A percentile compares a stretch with the other conserved stretches of the same genome.
Evolutionary conservation across 1,284 basidiomycete genomes (phyloP).

Genomic region (Thelephora terrestris): DNA sequence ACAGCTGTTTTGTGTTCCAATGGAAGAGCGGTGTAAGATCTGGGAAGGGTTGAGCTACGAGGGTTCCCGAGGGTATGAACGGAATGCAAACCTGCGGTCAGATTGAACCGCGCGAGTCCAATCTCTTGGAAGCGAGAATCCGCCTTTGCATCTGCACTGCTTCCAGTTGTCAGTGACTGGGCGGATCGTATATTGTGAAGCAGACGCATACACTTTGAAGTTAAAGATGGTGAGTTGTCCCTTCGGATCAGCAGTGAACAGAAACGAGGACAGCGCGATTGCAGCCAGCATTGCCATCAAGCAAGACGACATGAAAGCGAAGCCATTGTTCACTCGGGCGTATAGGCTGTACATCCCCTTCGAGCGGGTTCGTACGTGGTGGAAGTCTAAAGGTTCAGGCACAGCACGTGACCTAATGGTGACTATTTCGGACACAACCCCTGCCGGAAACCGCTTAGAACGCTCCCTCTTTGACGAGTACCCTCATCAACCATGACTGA

Average conservation of each 20-base stretch:
- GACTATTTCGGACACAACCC: background rate
- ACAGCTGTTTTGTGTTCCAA: constrained; percentile 94
- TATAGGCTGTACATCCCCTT: constrained; percentile 54
- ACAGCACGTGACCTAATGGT: background rate
- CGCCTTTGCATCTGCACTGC: background rate
- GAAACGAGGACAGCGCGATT: constrained; percentile 60
- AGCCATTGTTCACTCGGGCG: constrained; percentile 62
- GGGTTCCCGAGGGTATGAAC: constrained; percentile 3
- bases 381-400: background rate
- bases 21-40: constrained; percentile 78
- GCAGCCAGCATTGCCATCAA: constrained; percentile 66
- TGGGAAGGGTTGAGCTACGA: constrained; percentile 18
- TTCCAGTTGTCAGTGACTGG: too few relatives aligned
- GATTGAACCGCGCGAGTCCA: constrained; percentile 27
- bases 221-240: constrained; percentile 48
- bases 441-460: background rate
- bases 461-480: too few relatives aligned
- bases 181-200: background rate
- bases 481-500: constrained; percentile 21
- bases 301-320: constrained; percentile 69
- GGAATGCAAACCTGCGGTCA: constrained; percentile 53
- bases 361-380: too few relatives aligned
- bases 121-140: background rate
- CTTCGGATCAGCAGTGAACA: constrained; percentile 50
- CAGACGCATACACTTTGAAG: constrained; percentile 54